Conservation (phyloP, 208 protist genomes). For the Acanthamoeba healyi region DNA sequence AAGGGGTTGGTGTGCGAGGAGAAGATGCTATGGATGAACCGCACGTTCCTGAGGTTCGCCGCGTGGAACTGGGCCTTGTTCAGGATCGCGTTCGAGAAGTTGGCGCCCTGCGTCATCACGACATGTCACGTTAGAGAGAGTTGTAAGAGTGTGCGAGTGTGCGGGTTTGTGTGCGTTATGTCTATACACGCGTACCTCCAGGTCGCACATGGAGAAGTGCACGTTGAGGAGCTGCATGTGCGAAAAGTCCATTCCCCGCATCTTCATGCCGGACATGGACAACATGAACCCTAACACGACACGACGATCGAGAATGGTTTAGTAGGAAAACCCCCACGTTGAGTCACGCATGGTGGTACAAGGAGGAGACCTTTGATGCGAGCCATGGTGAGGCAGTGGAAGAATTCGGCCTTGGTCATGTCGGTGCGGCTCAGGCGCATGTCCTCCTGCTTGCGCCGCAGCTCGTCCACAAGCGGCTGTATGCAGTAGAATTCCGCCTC, state of each 20-base stretch:
- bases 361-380: constrained; percentile 24
- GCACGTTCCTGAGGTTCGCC: constrained; percentile 51
- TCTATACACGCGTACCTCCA: constrained; percentile 33
- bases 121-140: no score
- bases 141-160: no score
- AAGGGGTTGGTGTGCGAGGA: constrained; percentile 67
- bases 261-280: constrained; percentile 70
- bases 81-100: constrained; percentile 64
- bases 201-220: constrained; percentile 52
- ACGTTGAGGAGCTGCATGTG: constrained; percentile 72
- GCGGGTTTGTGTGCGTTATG: no score
- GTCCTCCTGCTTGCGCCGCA: constrained; percentile 41
- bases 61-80: constrained; percentile 73
- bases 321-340: no score
- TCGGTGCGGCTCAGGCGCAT: constrained; percentile 28
- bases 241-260: constrained; percentile 64
- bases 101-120: constrained; percentile 21
- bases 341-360: not conserved
- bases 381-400: constrained; percentile 69
- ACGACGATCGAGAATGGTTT: not conserved
- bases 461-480: constrained; percentile 42
- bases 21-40: constrained; percentile 73
- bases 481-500: constrained; percentile 73
- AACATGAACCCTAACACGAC: constrained; percentile 47
- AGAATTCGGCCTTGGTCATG: constrained; percentile 71